Evolutionary conservation across 2,329 filamentous ascomycete genomes (phyloP).

Genomic region (Pleurostoma richardsiae): DNA sequence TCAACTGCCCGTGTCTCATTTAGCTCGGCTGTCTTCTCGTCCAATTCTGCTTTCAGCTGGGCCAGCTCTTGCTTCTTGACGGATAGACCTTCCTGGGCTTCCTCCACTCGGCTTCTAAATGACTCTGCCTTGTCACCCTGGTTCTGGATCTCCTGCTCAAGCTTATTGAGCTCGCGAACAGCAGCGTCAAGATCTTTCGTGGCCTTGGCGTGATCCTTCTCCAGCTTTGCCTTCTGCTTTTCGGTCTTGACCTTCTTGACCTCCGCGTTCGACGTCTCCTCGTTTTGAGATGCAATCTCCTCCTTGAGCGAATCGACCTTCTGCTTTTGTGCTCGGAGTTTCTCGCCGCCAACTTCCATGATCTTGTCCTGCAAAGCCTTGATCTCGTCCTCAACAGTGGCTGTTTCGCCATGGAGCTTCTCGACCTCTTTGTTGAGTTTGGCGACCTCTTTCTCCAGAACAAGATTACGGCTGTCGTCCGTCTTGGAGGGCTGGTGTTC

Average conservation of each 20-base stretch:
- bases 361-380: constrained; percentile 92
- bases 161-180: constrained; percentile 65
- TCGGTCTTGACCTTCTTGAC: constrained; percentile 88
- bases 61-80: constrained; percentile 77
- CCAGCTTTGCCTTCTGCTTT: constrained; percentile 83
- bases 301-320: constrained; percentile 88
- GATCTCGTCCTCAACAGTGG: constrained; percentile 88
- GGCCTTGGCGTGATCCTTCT: constrained; percentile 76
- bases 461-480: constrained; percentile 69
- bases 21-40: constrained; percentile 78
- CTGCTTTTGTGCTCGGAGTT: constrained; percentile 81
- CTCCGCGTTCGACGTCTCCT: constrained; percentile 81
- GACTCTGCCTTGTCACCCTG: constrained; percentile 73
- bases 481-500: constrained; percentile 77
- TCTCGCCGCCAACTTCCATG: constrained; percentile 95
- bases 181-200: constrained; percentile 73
- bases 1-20: constrained; percentile 86
- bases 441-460: constrained; percentile 72
- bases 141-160: constrained; percentile 73
- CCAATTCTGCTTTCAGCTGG: constrained; percentile 76
- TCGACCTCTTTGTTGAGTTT: constrained; percentile 73
- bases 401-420: constrained; percentile 77
- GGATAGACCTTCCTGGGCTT: constrained; percentile 73
- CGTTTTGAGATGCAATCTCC: constrained; percentile 73
- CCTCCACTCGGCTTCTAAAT: constrained; percentile 68